These are phyloP conservation scores for Noccaea caerulescens DNA, from an alignment of 345 rosid species.

Conservation along the genomic window DNA sequence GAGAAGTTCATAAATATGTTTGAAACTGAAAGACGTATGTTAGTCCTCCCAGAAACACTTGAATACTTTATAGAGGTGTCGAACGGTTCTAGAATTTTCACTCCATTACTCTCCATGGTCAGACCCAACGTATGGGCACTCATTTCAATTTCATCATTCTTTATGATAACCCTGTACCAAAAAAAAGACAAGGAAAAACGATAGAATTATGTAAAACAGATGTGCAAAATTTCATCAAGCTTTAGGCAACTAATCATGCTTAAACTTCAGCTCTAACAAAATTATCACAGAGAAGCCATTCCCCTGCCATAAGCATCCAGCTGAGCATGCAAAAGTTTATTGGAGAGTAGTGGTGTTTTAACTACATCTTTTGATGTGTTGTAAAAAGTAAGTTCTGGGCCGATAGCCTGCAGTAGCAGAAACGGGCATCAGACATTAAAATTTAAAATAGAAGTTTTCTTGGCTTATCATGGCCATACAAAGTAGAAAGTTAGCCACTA, in stretches of 20 bases:
- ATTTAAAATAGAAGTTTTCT: constrained; percentile 24
- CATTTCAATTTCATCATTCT: constrained; percentile 78
- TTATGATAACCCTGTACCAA: constrained; percentile 68
- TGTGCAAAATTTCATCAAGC: constrained; percentile 27
- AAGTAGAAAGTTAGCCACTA: constrained; percentile 18
- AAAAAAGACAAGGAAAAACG: constrained; percentile 30
- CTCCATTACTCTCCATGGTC: constrained; percentile 96
- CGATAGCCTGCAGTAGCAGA: constrained; percentile 71
- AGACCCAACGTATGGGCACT: constrained; percentile 81
- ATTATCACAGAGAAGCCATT: constrained; percentile 29
- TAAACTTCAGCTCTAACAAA: constrained; percentile 13
- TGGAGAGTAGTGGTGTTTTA: constrained; percentile 65
- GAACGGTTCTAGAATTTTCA: constrained; percentile 93
- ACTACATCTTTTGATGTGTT: constrained; percentile 73
- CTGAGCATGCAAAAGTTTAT: constrained; percentile 90
- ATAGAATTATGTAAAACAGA: constrained; percentile 9
- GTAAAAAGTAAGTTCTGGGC: constrained; percentile 95
- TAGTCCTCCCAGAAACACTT: constrained; percentile 90
- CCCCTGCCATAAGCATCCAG: constrained; percentile 88
- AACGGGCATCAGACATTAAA: constrained; percentile 30
- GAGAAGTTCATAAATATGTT: constrained; percentile 94
- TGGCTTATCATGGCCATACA: constrained; percentile 23
- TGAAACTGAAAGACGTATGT: constrained; percentile 72
- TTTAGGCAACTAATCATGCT: constrained; percentile 21
- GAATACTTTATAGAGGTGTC: constrained; percentile 77